Evolutionary conservation across 768 basidiomycete species (phyloP), one percentile per base, ranked within the genome.

Genomic region (Tricholoma sp.): DNA sequence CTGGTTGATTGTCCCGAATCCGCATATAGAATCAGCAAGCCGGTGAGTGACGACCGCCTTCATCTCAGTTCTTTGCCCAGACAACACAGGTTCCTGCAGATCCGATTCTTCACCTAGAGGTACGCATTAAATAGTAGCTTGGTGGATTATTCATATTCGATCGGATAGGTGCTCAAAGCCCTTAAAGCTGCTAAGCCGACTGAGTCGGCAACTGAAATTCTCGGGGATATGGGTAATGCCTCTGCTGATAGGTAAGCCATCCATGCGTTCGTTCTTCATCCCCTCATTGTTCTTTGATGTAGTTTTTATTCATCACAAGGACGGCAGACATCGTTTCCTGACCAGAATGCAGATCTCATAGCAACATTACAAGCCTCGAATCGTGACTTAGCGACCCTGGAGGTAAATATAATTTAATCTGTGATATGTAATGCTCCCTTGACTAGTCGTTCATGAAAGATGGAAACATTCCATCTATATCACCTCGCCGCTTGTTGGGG

Each of bases 271-370:
- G 24, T 54, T 53, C 55, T 53, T 52, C 41, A 12, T 45, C 33
- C 32, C 55, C 41, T 55, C 41, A 34, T n/a, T 12, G 6, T 10
- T 53, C 4, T 57, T 53, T 48, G 11, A 28, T 59, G 17, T 59
- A 91, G 89, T 66, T 91, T 91, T 72, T 92, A 92, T 73, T 90
- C 89, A 50, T 91, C 89, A 11, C 91, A 92, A 72, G 91, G 91
- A 45, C 80, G 91, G 60, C 83, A 84, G 62, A 91, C 89, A 2
- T 87, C 88, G 4, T 92, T 92, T 65, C 82, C 82, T 34, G 90
- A 92, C 70, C 75, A 81, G 65, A 93, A 92, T 66, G 73, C 74
- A 32, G 70, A 75, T 63, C 78, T 92, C 54, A 81, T 91, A 52
- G 75, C 81, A 50, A 69, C 77, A 39, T 69, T 92, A 45, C 74